Conservation (phyloP, 305 asterid genomes). For the Plantago lanceolata region DNA sequence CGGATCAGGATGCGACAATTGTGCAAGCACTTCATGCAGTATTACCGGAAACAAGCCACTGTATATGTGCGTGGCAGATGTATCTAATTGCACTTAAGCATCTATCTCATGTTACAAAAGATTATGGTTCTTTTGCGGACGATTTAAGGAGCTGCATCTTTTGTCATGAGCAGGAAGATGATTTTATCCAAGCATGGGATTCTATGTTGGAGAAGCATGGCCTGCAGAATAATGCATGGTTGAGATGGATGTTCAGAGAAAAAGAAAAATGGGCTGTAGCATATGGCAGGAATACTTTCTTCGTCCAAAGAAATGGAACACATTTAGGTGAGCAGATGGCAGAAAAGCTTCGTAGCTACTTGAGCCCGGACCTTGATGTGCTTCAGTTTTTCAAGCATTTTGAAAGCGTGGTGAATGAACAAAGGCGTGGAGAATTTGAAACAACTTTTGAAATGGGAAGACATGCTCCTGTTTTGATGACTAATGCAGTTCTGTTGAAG, state of each 20-base stretch:
- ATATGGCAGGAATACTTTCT: slow-evolving; percentile 58
- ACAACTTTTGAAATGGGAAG: slow-evolving; percentile 42
- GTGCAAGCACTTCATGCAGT: slow-evolving; percentile 60
- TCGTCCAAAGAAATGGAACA: slow-evolving; percentile 41
- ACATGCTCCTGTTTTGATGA: slow-evolving; percentile 45
- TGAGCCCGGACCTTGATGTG: slow-evolving; percentile 38
- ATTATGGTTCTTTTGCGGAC: slow-evolving; percentile 34
- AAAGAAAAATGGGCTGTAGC: slow-evolving; percentile 60
- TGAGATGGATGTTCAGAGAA: slow-evolving; percentile 65
- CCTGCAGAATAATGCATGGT: slow-evolving; percentile 50
- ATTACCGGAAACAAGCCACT: slow-evolving; percentile 51
- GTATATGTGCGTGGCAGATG: slow-evolving; percentile 62
- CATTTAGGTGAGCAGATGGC: slow-evolving; percentile 52
- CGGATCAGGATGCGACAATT: slow-evolving; percentile 63
- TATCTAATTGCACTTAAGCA: slow-evolving; percentile 55
- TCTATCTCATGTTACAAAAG: slow-evolving; percentile 42
- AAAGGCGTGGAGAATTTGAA: slow-evolving; percentile 47
- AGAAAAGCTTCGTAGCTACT: slow-evolving; percentile 37
- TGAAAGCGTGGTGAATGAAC: slow-evolving; percentile 46
- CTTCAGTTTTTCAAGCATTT: slow-evolving; percentile 50
- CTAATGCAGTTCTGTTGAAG: slow-evolving; percentile 50
- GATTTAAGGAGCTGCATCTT: slow-evolving; percentile 51
- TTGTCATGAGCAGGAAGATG: slow-evolving; percentile 53
- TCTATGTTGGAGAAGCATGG: slow-evolving; percentile 46
- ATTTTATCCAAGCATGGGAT: slow-evolving; percentile 48